Conservation (phyloP, 768 basidiomycete species). For the Podaxis rugospora region DNA sequence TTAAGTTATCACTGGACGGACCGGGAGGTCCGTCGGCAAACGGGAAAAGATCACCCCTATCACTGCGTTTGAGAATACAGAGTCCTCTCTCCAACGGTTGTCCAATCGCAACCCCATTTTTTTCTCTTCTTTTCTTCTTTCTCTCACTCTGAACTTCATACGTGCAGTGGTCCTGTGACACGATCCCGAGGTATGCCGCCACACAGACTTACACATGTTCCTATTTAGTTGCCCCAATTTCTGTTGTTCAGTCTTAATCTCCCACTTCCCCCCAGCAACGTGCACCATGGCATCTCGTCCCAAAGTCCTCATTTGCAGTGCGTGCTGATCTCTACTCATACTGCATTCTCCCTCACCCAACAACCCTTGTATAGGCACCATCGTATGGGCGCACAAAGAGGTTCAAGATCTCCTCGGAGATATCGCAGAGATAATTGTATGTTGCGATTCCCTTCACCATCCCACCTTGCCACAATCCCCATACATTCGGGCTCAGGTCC, state of each 20-base stretch:
- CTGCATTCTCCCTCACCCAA: not conserved
- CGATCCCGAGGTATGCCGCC: too few relatives aligned
- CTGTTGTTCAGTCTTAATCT: constrained; percentile 1
- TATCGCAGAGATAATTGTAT: constrained; percentile 73
- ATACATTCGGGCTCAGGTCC: not conserved
- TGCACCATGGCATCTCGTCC: constrained; percentile 24
- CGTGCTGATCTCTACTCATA: constrained; percentile 5
- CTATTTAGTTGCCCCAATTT: constrained; percentile 1
- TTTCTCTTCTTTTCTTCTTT: too few relatives aligned
- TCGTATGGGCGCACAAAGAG: constrained; percentile 82
- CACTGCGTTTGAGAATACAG: too few relatives aligned
- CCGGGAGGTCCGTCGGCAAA: too few relatives aligned
- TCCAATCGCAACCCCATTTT: too few relatives aligned
- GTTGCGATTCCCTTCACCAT: constrained; percentile 28
- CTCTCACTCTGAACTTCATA: too few relatives aligned
- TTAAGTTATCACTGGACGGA: too few relatives aligned
- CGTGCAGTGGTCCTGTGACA: too few relatives aligned
- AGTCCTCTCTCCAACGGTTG: too few relatives aligned
- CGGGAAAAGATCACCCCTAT: too few relatives aligned
- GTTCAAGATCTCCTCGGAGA: constrained; percentile 56
- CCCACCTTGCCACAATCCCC: not conserved
- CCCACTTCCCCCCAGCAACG: not conserved
- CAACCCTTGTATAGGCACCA: constrained; percentile 41
- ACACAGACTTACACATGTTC: too few relatives aligned
- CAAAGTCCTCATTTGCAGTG: constrained; percentile 34